Base-by-base conservation (phyloP, 441 rosid species). In the Biscutella laevigata region DNA sequence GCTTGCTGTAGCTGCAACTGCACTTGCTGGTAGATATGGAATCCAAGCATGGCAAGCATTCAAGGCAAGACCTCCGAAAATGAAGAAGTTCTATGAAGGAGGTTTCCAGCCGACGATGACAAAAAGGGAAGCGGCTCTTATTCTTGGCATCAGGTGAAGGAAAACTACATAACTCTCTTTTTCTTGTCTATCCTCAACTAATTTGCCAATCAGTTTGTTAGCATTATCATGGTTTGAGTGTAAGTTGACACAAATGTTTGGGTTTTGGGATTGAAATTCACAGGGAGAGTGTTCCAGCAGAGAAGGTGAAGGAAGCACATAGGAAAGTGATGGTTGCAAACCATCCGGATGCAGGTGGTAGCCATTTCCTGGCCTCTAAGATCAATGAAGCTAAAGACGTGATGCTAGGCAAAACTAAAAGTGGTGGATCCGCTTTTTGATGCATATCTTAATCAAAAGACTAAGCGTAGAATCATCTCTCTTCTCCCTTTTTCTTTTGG, bases 281-380 rank as follows among this genome's bases (percentile, higher is more conserved):
- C 61, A 81, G 85, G 68, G 83, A 78, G 56, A 76, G 47, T 21
- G 79, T 73, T 21, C 15, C 80, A 4, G 37, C 65, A 1, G 81
- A 77, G 19, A 76, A 78, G 41, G 78, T 83, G 28, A 77, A 70
- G 68, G 88, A 78, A 73, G 85, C 88, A 20, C 83, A 83, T 57
- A 47, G 80, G 59, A 78, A 55, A 54, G 80, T 83, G 27, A 81
- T 81, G 88, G 78, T 78, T 5, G 88, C 87, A 46, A 80, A 80
- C 68, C 91, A 78, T 72, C 91, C 87, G 16, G 87, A 80, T 70
- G 80, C 81, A 33, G 85, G 91, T 4, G 91, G 91, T 28, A 78
- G 91, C 61, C 84, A 80, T 77, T 83, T 74, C 72, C 52, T 83
- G 10, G 83, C 85, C 1, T 80, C 82, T 26, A 80, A 83, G 66